Base-by-base conservation (phyloP, 192 early-diverging fungal genomes). In the Lobosporangium transversale region DNA sequence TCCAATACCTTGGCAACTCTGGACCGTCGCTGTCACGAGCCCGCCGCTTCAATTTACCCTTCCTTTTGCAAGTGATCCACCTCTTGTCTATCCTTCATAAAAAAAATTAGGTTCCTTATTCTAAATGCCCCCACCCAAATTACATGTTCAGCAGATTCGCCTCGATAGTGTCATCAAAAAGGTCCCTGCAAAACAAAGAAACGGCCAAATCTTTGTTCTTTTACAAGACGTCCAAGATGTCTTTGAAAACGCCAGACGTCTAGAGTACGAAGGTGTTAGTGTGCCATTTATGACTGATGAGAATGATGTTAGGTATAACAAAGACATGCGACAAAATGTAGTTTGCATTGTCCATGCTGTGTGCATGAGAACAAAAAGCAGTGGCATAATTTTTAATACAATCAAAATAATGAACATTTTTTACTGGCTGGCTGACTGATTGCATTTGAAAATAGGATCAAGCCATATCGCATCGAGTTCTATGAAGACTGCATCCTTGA, bases 241-340 rank as follows among this genome's bases (percentile, higher is more conserved):
- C 66, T 68, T 68, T 53, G 40, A 44, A 26, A 37, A 45, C 32
- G 66, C 58, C 31, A 58, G 24, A 20, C 51, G 44, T 14, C 33
- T 70, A 43, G 51, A 56, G 23, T 45, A 55, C 23, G 53, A 70
- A 37, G 52, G 53, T 8, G 29, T 35, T 42, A 18, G 50, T 6
- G 51, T 70, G 21, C 68, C 68, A 4, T 70, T 70, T 33, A 60
- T 70, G 66, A 69, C 56, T 10, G 51, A 69, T 44, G 66, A 69
- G 26, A 44, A 69, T 43, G 57, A 69, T 27, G 17, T 26, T 27
- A 59, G 57, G 66, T 69, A 68, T 23, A 6, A 2, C 1, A 2
- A 2, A 6, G 3, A 56, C 8, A 6, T n/a, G 8, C n/a, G n/a
- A n/a, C n/a, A n/a, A n/a, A n/a, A n/a, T n/a, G n/a, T n/a, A n/a